Conservation (phyloP, 2,329 filamentous ascomycete species). For the Thelonectria olida region DNA sequence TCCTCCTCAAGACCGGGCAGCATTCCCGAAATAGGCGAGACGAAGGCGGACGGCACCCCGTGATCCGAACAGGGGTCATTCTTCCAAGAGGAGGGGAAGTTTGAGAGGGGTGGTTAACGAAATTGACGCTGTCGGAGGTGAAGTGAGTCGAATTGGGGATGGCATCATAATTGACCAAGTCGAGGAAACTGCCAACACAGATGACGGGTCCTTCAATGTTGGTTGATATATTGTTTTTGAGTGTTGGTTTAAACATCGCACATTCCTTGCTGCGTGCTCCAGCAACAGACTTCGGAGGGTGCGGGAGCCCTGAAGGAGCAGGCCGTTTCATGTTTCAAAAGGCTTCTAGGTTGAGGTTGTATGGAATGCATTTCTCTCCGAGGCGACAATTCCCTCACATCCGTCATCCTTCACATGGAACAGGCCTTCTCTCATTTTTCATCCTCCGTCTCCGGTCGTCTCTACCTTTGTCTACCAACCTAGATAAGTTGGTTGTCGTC, state of each 20-base stretch:
- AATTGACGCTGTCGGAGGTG: constrained; percentile 11
- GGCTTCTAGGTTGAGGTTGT: not conserved
- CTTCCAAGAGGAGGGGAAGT: not conserved
- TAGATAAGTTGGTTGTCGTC: not conserved
- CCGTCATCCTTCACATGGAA: not conserved
- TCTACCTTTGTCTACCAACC: not conserved
- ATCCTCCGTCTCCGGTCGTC: not conserved
- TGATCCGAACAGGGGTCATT: constrained; percentile 9
- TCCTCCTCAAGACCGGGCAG: not conserved
- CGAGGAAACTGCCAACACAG: not conserved
- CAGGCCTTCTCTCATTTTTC: not conserved
- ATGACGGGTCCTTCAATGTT: not conserved
- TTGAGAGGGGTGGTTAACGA: constrained; percentile 20
- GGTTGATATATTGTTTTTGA: not conserved
- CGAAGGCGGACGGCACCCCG: constrained; percentile 6
- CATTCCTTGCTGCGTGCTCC: constrained; percentile 3
- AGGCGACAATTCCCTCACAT: constrained; percentile 18
- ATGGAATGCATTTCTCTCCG: not conserved
- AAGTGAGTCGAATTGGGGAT: constrained; percentile 15
- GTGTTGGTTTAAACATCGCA: not conserved
- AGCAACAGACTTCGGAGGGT: not conserved
- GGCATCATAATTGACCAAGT: not conserved
- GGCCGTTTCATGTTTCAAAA: constrained; percentile 9
- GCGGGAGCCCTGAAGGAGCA: not conserved
- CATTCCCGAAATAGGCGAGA: constrained; percentile 32